Base-by-base conservation (phyloP, 1,284 basidiomycete species). In the Chalciporus sp. region DNA sequence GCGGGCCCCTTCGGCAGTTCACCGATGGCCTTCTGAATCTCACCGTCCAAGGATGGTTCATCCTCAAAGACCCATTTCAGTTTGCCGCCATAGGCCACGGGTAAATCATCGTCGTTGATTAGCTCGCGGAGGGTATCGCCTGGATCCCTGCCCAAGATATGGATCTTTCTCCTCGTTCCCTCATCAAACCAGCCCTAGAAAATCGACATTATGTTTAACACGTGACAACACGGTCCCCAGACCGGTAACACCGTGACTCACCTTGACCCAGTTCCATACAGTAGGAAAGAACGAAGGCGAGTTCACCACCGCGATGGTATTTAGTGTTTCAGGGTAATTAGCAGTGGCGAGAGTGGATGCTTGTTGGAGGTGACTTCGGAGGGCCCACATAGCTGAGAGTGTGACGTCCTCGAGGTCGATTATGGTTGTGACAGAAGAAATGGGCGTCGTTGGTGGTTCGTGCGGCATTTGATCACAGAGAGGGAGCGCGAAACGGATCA, bases 201-300 rank as follows among this genome's bases (percentile, higher is more conserved):
- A 48, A 28, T 26, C 37, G 17, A 44, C 29, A 6, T 56, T 19
- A 10, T 12, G 31, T n/a, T 26, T 12, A 45, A 19, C n/a, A 26
- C 3, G 7, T 28, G 17, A 39, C n/a, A 17, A 17, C 7, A 7
- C 7, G 8, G 4, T 39, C 37, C 10, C 8, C 23, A 23, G 17
- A 8, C 17, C 9, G 26, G 27, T 42, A 8, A 7, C 10, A 61
- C n/a, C n/a, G n/a, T n/a, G n/a, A n/a, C 72, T 47, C 49, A 84
- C 86, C 76, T 88, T 89, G 62, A 92, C 77, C 89, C 88, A 92
- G 17, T 77, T 78, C 90, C 89, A 92, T 19, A 90, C 75, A 1
- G 85, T 89, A 1, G 85, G 81, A 66, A 91, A 91, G 73, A 89
- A 92, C 0, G 81, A 74, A 0, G 90, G 90, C 0, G 87, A 83